Evolutionary conservation across 176 grass and related monocot genomes (phyloP), one percentile per base, ranked within the genome.

Genomic region (Oryza meyeriana): DNA sequence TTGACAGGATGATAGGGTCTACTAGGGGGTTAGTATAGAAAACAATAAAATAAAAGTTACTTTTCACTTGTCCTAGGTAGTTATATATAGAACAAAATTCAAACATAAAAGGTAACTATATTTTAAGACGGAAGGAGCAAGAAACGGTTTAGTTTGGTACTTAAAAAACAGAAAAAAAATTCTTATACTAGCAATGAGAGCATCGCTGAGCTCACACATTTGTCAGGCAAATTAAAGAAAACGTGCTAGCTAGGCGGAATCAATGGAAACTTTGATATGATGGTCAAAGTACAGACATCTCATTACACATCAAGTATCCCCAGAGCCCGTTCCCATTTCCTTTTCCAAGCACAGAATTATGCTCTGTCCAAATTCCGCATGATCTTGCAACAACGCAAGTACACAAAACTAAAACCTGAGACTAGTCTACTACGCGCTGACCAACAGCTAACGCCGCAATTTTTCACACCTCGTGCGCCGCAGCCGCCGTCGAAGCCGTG

Each of bases 231-330:
- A n/a, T n/a, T n/a, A n/a, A n/a, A 22, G 32, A 3, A 78, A 79
- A 80, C 31, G 44, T 69, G 77, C 41, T n/a, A 9, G 31, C 9
- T 22, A n/a, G 18, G 50, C n/a, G 57, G 75, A 88, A 88, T 88
- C 66, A 33, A 22, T 24, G 68, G 48, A 20, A 39, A 27, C 32
- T 64, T 38, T 59, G 74, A 35, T 41, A 79, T 73, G 33, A 66
- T 78, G 80, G 74, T 88, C 80, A 83, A 83, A 88, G 74, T 88
- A 78, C 58, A 73, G 29, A 66, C 66, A 42, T 28, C 52, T 52
- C 52, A 40, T 52, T 66, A 29, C 72, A 64, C 72, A 77, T 38
- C 57, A 72, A 72, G 80, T 79, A 83, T 73, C 74, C 72, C 12
- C 2, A 16, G 71, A 32, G 6, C 6, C 11, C 55, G 61, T 40